A percentile compares a stretch with the other conserved stretches of the same genome.
Evolutionary conservation across 805 yeast species (phyloP).

Genomic region (Debaryomyces castellii): DNA sequence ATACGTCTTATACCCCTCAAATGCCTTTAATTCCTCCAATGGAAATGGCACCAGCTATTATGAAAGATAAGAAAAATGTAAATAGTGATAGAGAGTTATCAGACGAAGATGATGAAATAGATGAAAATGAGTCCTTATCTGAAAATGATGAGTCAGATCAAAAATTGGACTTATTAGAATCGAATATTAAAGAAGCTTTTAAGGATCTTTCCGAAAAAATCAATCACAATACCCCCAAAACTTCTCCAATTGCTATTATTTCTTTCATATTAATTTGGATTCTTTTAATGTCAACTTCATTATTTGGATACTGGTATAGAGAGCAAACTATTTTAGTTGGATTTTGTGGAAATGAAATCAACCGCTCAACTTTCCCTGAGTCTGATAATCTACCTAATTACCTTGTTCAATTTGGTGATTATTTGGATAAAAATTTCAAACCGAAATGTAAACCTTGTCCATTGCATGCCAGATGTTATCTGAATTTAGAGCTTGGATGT

Average conservation of each 20-base stretch:
- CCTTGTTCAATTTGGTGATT: conserved; percentile 39
- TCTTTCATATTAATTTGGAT: conserved; percentile 29
- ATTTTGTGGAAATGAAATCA: conserved; percentile 67
- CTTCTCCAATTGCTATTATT: conserved; percentile 6
- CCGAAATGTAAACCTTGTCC: conserved; percentile 83
- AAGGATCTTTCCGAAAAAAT: background rate
- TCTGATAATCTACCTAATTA: conserved; percentile 24
- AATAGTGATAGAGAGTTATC: conserved; percentile 5
- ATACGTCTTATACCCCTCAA: background rate
- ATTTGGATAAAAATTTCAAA: conserved; percentile 43
- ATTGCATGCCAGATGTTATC: conserved; percentile 71
- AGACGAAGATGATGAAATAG: background rate
- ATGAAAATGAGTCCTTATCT: conserved; percentile 4
- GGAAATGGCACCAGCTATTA: background rate
- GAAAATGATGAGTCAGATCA: background rate
- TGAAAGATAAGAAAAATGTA: conserved; percentile 5
- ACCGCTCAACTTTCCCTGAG: conserved; percentile 40
- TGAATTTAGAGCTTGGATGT: conserved; percentile 61
- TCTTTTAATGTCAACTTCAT: conserved; percentile 33
- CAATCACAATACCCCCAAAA: background rate
- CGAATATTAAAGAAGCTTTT: conserved; percentile 1
- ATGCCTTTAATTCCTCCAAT: background rate
- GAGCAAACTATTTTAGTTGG: conserved; percentile 65
- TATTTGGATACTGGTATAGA: conserved; percentile 59
- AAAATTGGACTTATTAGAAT: background rate